Base-by-base conservation (phyloP, 1,284 basidiomycete species). In the Ustilago bromivora region DNA sequence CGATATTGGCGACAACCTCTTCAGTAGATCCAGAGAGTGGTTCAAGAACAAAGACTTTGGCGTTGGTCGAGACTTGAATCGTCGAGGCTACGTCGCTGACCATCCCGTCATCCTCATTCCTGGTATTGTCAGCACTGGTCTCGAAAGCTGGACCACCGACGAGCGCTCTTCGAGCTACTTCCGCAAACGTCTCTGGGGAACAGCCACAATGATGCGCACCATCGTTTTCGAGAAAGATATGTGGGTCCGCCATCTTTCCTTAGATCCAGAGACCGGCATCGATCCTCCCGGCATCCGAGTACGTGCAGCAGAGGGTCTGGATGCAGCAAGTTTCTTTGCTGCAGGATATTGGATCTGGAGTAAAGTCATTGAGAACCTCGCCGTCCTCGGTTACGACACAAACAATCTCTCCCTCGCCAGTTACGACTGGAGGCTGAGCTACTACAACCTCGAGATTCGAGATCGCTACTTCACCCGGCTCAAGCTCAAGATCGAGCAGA, bases 391-490 rank as follows among this genome's bases (percentile, higher is more conserved):
- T 15, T 85, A 85, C 67, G 84, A 85, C 40, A 78, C 76, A 60
- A 83, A 82, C 72, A 80, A 80, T 56, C 79, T 85, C 59, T 82
- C 71, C 54, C 74, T 85, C 28, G 84, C 84, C n/a, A 71, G 67
- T 56, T 86, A 85, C 72, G 84, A 85, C 59, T 88, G 88, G 88
- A 89, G 95, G 46, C 85, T 98, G 61, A 93, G 93, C n/a, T 95
- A 91, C 86, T 92, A 91, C 87, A 98, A 99, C 83, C 88, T 90
- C 57, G 95, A 99, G 57, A 57, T 92, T 76, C 90, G 97, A 36
- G 97, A 99, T 86, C 92, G 92, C 4, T 98, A 96, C 87, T 98
- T 97, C 83, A 94, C 93, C 0, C 91, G 90, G 65, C 89, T 99
- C 57, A 98, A 97, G 87, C 84, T 88, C 8, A 92, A 90, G 4